phyloP scores from a whole-genome alignment of 306 rosid species.

The Sphenostylis stenocarpa region DNA sequence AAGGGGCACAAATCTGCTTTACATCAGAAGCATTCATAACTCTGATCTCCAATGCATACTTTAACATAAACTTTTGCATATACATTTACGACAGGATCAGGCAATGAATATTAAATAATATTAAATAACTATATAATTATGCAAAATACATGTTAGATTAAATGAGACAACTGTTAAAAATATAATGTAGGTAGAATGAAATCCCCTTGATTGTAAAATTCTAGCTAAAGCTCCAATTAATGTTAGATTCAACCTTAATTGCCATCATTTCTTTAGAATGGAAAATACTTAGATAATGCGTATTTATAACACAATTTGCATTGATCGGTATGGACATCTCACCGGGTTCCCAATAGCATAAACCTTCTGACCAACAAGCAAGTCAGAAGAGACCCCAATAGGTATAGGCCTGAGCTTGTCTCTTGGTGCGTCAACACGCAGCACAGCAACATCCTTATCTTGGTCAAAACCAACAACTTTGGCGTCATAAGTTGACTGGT shows the following conservation, averaged over 20 bases:
- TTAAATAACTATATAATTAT: background rate
- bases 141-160: slow-evolving; percentile 3
- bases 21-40: background rate
- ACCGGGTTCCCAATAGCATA: slow-evolving; percentile 98
- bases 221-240: background rate
- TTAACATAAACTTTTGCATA: background rate
- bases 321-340: slow-evolving; percentile 37
- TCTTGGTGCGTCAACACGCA: slow-evolving; percentile 83
- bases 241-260: slow-evolving; percentile 17
- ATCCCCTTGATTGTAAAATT: background rate
- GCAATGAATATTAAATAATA: no score
- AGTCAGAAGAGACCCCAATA: slow-evolving; percentile 80
- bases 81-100: background rate
- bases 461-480: slow-evolving; percentile 95
- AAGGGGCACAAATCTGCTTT: slow-evolving; percentile 4
- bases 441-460: slow-evolving; percentile 97
- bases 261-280: background rate
- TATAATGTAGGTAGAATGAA: background rate
- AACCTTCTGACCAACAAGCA: slow-evolving; percentile 99
- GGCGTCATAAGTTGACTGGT: slow-evolving; percentile 89
- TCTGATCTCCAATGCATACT: background rate
- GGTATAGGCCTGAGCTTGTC: slow-evolving; percentile 90
- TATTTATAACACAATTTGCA: background rate
- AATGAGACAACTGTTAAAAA: background rate
- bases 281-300: background rate